phyloP scores from a whole-genome alignment of 208 protist species.

The Vickermania spadyakhi region DNA sequence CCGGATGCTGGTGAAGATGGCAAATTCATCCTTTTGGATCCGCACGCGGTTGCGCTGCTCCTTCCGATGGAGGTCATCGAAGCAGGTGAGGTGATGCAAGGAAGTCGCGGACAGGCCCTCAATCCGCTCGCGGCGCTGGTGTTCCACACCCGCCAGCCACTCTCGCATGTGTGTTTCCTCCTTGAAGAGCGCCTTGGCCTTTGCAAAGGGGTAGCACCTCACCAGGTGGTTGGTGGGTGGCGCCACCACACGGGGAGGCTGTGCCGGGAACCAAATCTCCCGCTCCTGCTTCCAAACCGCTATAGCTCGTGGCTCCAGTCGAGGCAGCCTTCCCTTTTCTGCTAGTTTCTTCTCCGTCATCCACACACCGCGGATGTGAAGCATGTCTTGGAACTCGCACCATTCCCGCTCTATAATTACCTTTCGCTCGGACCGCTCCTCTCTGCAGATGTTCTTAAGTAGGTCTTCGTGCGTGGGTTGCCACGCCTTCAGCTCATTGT shows the following conservation, averaged over 20 bases:
- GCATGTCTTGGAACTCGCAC: conserved; percentile 30
- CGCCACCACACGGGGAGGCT: conserved; percentile 16
- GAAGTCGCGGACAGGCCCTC: conserved; percentile 34
- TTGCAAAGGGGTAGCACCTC: conserved; percentile 34
- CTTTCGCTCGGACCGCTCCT: conserved; percentile 37
- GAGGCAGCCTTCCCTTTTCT: conserved; percentile 14
- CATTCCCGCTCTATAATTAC: conserved; percentile 29
- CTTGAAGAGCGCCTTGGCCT: conserved; percentile 28
- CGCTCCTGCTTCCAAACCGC: conserved; percentile 27
- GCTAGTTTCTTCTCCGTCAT: conserved; percentile 44
- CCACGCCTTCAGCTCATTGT: conserved; percentile 31
- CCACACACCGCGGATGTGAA: conserved; percentile 51
- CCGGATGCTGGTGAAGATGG: conserved; percentile 22
- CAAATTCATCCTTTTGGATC: conserved; percentile 34
- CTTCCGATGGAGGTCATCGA: conserved; percentile 18
- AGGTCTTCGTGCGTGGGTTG: conserved; percentile 31
- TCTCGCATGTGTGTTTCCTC: conserved; percentile 67
- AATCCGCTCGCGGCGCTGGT: conserved; percentile 29
- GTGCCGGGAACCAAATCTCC: conserved; percentile 42
- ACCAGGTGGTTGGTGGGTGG: conserved; percentile 14
- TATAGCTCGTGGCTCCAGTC: conserved; percentile 16
- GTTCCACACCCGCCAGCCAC: conserved; percentile 53
- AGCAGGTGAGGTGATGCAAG: conserved; percentile 27
- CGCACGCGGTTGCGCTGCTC: conserved; percentile 29
- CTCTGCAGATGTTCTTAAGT: conserved; percentile 34